Conservation (phyloP, 441 rosid species). For the Corymbia calophylla region DNA sequence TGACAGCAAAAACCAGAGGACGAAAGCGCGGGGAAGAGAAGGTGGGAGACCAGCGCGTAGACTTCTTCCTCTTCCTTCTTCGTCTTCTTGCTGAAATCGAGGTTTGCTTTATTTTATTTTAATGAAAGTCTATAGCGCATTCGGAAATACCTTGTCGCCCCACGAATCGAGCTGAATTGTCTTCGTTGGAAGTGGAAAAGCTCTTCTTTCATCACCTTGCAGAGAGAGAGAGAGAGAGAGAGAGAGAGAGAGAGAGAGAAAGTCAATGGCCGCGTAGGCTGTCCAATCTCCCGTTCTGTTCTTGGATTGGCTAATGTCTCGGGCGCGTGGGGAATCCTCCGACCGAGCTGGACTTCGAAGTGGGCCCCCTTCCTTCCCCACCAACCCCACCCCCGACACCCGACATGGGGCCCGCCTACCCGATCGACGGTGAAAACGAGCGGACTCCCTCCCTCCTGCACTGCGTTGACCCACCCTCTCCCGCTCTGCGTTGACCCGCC, state of each 20-base stretch:
- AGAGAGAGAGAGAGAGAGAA: neutral
- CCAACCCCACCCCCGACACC: neutral
- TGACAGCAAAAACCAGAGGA: neutral
- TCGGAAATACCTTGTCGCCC: too few relatives aligned
- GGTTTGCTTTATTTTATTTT: neutral
- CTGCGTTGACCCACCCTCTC: too few relatives aligned
- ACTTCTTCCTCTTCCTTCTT: neutral
- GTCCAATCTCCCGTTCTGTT: neutral
- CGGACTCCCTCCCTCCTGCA: neutral
- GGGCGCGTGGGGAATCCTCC: neutral
- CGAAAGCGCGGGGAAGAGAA: neutral
- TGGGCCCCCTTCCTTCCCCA: neutral
- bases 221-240: neutral
- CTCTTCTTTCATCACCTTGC: neutral
- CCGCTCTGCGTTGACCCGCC: neutral
- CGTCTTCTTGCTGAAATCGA: neutral
- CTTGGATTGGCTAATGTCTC: neutral
- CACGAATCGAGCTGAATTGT: neutral
- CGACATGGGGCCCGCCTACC: neutral
- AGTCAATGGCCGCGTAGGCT: neutral
- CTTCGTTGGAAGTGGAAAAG: neutral
- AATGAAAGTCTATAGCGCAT: neutral
- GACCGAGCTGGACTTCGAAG: neutral
- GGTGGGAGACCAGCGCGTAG: neutral
- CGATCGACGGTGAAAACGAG: neutral